Conservation (phyloP, 257 asterid genomes). For the Jaltomata sinuosa region DNA sequence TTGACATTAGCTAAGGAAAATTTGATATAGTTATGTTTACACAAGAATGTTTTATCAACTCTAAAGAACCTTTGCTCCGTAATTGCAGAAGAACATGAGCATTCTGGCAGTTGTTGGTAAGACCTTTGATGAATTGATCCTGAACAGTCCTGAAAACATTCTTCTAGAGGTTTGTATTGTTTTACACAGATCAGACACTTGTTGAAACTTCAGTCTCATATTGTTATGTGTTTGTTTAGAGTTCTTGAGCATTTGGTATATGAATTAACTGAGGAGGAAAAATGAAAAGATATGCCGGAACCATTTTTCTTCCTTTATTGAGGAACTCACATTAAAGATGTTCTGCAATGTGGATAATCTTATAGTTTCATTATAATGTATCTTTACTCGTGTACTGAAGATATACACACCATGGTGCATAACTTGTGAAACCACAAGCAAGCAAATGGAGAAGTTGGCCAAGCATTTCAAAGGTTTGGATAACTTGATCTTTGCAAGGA, state of each 20-base stretch:
- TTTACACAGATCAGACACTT: background rate
- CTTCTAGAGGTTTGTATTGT: slow-evolving; percentile 62
- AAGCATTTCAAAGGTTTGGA: slow-evolving; percentile 91
- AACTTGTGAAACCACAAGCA: slow-evolving; percentile 74
- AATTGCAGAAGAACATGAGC: slow-evolving; percentile 57
- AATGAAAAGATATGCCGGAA: background rate
- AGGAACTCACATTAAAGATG: background rate
- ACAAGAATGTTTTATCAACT: background rate
- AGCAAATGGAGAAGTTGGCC: slow-evolving; percentile 88
- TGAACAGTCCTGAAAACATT: slow-evolving; percentile 44
- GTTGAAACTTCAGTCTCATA: background rate
- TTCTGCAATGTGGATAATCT: background rate
- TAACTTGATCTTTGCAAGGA: slow-evolving; percentile 63
- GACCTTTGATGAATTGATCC: slow-evolving; percentile 73
- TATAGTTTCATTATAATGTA: background rate
- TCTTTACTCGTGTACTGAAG: slow-evolving; percentile 19
- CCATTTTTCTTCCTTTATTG: background rate
- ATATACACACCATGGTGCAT: slow-evolving; percentile 97
- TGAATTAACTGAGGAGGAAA: background rate
- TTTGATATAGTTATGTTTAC: background rate
- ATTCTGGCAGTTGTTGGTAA: slow-evolving; percentile 68
- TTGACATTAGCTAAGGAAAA: background rate
- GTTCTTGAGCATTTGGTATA: background rate
- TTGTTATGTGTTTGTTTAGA: background rate
- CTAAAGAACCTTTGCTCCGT: background rate